Evolutionary conservation across 164 flowering plant species (phyloP).

Genomic region (Tetracentron sinense): DNA sequence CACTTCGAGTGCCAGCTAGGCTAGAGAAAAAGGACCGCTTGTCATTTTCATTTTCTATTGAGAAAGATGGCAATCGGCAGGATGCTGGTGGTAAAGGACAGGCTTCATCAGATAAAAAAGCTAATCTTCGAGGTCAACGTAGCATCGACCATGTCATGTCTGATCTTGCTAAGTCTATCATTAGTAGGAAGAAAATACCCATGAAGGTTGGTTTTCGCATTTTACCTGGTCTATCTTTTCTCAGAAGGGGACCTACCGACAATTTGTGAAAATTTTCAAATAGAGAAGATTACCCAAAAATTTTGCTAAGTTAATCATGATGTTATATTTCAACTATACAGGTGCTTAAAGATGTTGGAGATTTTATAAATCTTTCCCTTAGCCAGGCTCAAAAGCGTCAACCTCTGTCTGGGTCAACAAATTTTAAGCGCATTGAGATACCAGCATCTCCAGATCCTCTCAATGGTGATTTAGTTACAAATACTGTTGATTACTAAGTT

Average conservation of each 20-base stretch:
- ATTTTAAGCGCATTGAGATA: slow-evolving; percentile 76
- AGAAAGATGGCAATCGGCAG: slow-evolving; percentile 36
- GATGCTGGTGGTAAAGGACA: slow-evolving; percentile 35
- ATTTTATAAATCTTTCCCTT: slow-evolving; percentile 59
- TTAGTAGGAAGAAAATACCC: slow-evolving; percentile 68
- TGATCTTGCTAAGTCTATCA: slow-evolving; percentile 60
- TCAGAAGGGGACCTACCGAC: neutral
- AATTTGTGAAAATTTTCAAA: neutral
- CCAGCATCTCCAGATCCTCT: slow-evolving; percentile 72
- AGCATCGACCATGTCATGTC: slow-evolving; percentile 54
- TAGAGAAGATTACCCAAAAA: neutral
- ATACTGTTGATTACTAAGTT: neutral
- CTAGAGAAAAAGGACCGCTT: slow-evolving; percentile 52
- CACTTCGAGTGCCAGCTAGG: slow-evolving; percentile 73
- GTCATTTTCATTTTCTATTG: slow-evolving; percentile 67
- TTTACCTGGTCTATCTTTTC: neutral
- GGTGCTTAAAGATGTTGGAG: slow-evolving; percentile 83
- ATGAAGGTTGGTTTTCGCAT: slow-evolving; percentile 51
- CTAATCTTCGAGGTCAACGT: slow-evolving; percentile 41
- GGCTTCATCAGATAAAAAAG: slow-evolving; percentile 32
- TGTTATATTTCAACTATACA: slow-evolving; percentile 26
- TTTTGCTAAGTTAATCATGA: neutral
- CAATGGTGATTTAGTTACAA: slow-evolving; percentile 48
- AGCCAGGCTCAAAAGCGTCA: slow-evolving; percentile 66
- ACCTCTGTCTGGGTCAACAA: slow-evolving; percentile 80